A percentile compares a stretch with the other conserved stretches of the same genome.
Conservation (phyloP, 1,139 yeast genomes). For the Candida sp. region DNA sequence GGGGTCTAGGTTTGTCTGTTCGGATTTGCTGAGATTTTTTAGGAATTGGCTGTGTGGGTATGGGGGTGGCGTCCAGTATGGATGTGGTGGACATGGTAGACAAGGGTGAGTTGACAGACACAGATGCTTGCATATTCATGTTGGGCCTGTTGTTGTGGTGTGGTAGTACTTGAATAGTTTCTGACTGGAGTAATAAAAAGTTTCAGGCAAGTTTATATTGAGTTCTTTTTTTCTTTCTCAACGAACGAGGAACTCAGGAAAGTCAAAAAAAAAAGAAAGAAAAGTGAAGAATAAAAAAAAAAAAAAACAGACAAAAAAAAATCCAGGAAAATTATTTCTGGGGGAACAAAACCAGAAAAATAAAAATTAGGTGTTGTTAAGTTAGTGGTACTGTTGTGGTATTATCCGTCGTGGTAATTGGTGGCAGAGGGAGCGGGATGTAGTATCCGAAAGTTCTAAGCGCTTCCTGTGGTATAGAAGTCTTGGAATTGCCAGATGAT, state of each 20-base stretch:
- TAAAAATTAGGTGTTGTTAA: not conserved
- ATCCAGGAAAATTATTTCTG: not conserved
- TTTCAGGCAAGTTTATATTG: not conserved
- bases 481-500: not conserved
- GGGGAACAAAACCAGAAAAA: not conserved
- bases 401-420: not conserved
- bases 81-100: conserved; percentile 8
- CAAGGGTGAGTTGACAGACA: conserved; percentile 11
- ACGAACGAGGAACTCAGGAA: conserved; percentile 1
- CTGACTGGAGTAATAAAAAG: not conserved
- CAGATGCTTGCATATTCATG: conserved; percentile 13
- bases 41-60: conserved; percentile 70
- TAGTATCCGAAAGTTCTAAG: not conserved
- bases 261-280: not conserved
- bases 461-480: not conserved
- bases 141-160: not conserved
- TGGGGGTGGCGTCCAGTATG: conserved; percentile 2
- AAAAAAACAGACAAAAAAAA: not conserved
- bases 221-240: not conserved
- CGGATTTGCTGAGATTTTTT: conserved; percentile 83
- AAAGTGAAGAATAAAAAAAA: not conserved
- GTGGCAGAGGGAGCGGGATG: no score
- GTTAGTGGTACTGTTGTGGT: not conserved
- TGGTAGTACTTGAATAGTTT: not conserved
- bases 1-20: conserved; percentile 92